Conservation (phyloP, 2,329 filamentous ascomycete species). For the Aureobasidium sp. region DNA sequence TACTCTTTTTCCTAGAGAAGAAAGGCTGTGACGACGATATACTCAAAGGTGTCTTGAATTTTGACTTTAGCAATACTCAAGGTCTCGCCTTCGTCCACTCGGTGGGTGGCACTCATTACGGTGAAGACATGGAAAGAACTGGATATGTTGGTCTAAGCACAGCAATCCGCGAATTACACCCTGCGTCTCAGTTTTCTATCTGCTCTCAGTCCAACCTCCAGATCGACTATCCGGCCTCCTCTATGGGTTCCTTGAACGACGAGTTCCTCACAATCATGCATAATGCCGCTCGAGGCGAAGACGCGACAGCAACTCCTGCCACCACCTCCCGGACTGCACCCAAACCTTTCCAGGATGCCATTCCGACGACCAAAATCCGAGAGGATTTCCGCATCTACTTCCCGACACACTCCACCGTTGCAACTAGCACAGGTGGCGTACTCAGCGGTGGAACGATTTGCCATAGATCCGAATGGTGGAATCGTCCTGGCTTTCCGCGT, state of each 20-base stretch:
- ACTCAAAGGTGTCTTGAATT: conserved; percentile 59
- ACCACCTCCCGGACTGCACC: conserved; percentile 1
- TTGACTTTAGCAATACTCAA: conserved; percentile 70
- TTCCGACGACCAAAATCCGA: conserved; percentile 28
- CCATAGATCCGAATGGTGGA: conserved; percentile 64
- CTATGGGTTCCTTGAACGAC: conserved; percentile 66
- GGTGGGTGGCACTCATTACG: conserved; percentile 39
- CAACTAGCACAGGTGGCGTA: conserved; percentile 24
- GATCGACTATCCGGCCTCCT: conserved; percentile 72
- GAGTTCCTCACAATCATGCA: conserved; percentile 55
- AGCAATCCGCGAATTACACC: conserved; percentile 54
- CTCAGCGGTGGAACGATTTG: conserved; percentile 70
- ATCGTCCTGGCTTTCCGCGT: conserved; percentile 58
- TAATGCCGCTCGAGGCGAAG: conserved; percentile 45
- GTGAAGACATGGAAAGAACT: conserved; percentile 38
- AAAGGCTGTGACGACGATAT: conserved; percentile 57
- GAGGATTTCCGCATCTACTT: conserved; percentile 68
- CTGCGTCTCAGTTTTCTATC: conserved; percentile 27
- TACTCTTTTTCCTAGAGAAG: conserved; percentile 61
- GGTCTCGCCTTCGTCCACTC: conserved; percentile 75
- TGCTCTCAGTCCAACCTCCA: conserved; percentile 47
- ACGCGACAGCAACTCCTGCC: conserved; percentile 14
- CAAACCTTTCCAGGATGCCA: conserved; percentile 16
- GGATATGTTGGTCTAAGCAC: conserved; percentile 68
- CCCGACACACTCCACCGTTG: conserved; percentile 58